A percentile compares a stretch with the other conserved stretches of the same genome.
Evolutionary conservation across 306 rosid species (phyloP).

Genomic region (Casuarina glauca): DNA sequence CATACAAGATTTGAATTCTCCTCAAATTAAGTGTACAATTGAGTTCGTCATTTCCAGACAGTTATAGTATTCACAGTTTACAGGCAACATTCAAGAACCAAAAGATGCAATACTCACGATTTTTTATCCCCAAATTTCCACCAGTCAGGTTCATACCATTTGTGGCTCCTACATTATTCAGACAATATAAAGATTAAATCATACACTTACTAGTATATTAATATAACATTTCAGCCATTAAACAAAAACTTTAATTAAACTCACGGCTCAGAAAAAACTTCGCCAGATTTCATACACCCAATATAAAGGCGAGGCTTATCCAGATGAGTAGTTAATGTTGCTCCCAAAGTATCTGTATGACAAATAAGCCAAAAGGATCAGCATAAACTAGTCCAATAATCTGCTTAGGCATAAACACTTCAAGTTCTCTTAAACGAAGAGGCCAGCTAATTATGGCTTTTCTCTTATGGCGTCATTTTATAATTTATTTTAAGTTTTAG

Average conservation of each 20-base stretch:
- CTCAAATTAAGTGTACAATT: not conserved
- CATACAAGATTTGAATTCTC: not conserved
- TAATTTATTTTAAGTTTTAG: not conserved
- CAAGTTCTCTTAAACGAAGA: conserved; percentile 5
- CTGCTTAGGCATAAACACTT: conserved; percentile 10
- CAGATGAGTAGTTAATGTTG: conserved; percentile 49
- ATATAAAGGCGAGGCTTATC: conserved; percentile 61
- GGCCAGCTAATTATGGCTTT: not conserved
- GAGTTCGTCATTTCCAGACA: not conserved
- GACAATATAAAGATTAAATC: conserved; percentile 16
- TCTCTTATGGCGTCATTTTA: not conserved
- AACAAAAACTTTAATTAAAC: conserved; percentile 33
- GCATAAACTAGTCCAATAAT: conserved; percentile 11
- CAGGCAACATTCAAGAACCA: not conserved
- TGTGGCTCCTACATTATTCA: conserved; percentile 50
- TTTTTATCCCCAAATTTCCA: conserved; percentile 72
- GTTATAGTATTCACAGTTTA: not conserved
- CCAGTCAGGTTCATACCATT: conserved; percentile 79
- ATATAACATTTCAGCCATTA: conserved; percentile 19
- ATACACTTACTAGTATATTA: conserved; percentile 4
- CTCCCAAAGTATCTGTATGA: conserved; percentile 64
- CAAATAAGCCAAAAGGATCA: conserved; percentile 25
- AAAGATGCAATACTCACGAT: conserved; percentile 48
- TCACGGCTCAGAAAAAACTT: conserved; percentile 70
- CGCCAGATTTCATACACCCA: conserved; percentile 85